Conservation (phyloP, 257 asterid species). For the Solanum etuberosum region DNA sequence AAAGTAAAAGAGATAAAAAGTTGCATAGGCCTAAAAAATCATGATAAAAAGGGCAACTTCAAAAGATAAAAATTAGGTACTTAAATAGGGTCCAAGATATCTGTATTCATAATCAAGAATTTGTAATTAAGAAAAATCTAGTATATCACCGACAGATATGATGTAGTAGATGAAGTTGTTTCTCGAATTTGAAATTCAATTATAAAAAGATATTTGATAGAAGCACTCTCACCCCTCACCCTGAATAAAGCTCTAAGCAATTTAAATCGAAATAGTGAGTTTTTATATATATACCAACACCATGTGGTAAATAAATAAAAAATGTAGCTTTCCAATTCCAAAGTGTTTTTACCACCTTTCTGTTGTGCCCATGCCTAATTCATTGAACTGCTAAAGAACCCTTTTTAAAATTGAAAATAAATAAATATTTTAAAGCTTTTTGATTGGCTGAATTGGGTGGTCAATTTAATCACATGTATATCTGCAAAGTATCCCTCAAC, state of each 20-base stretch:
- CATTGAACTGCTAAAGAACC: background rate
- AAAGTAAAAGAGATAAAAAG: background rate
- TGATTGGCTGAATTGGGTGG: background rate
- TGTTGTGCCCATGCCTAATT: background rate
- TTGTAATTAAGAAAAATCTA: background rate
- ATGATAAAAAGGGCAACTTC: background rate
- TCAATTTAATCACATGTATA: background rate
- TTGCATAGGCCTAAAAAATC: background rate
- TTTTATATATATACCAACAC: too few relatives aligned
- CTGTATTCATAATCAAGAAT: background rate
- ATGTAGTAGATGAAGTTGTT: too few relatives aligned
- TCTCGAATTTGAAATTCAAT: rapidly evolving
- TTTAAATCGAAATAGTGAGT: too few relatives aligned
- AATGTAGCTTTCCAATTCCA: background rate
- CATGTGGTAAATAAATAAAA: background rate
- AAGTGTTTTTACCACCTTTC: background rate
- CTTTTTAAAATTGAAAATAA: background rate
- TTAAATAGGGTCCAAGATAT: background rate
- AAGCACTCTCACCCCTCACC: rapidly evolving
- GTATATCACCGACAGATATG: rapidly evolving
- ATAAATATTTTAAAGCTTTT: background rate
- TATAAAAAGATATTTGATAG: too few relatives aligned
- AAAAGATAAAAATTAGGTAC: background rate
- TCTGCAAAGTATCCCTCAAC: background rate
- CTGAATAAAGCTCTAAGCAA: too few relatives aligned